A percentile compares a stretch with the other conserved stretches of the same genome.
Conservation (phyloP, 768 basidiomycete genomes). For the Podaxis carcinomalis region DNA sequence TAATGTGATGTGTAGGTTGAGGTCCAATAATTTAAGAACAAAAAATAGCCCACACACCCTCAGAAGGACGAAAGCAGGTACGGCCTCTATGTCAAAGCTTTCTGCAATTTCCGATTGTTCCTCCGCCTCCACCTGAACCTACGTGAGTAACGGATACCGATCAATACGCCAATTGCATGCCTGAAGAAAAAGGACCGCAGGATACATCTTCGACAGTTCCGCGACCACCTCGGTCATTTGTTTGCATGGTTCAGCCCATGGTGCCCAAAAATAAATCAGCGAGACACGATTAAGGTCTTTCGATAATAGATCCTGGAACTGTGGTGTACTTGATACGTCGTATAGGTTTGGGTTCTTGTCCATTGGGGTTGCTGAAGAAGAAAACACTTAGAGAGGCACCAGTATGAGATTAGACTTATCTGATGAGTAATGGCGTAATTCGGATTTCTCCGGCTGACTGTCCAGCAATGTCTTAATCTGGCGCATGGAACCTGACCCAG, state of each 20-base stretch:
- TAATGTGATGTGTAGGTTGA: constrained; percentile 24
- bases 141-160: neutral
- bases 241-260: constrained; percentile 88
- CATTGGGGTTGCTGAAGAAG: constrained; percentile 6
- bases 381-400: neutral
- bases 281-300: constrained; percentile 78
- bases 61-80: constrained; percentile 81
- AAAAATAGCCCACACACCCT: constrained; percentile 39
- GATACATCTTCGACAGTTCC: constrained; percentile 72
- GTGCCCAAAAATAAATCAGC: constrained; percentile 91
- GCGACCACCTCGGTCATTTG: constrained; percentile 79
- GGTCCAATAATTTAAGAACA: neutral
- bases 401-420: neutral
- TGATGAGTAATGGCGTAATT: constrained; percentile 17
- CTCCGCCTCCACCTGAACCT: constrained; percentile 78
- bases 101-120: constrained; percentile 79
- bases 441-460: constrained; percentile 5
- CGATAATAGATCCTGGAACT: constrained; percentile 74
- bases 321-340: constrained; percentile 54
- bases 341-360: constrained; percentile 22
- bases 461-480: neutral
- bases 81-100: constrained; percentile 87
- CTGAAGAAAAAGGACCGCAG: constrained; percentile 66
- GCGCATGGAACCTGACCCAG: neutral
- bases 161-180: constrained; percentile 31